Conservation (phyloP, 1,284 basidiomycete genomes). For the Tilletia caries region DNA sequence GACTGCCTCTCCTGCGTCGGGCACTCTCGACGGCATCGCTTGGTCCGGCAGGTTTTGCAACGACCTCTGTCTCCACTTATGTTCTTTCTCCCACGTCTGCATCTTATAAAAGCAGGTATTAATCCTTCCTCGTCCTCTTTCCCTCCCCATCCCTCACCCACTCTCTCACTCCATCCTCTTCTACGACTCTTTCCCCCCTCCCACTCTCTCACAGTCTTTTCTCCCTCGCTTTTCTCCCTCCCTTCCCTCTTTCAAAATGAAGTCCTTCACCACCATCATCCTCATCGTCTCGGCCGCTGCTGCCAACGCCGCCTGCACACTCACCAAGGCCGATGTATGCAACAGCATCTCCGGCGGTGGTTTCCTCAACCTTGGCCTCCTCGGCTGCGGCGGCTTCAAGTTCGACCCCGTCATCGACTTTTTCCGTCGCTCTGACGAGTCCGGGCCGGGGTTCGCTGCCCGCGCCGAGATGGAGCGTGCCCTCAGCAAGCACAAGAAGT, state of each 20-base stretch:
- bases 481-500: background rate
- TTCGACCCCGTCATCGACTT: slow-evolving; percentile 4
- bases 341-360: background rate
- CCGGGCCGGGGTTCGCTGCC: background rate
- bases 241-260: background rate
- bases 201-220: too few relatives aligned
- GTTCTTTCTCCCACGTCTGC: too few relatives aligned
- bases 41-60: too few relatives aligned
- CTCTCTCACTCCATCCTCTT: background rate
- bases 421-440: background rate
- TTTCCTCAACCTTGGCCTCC: background rate
- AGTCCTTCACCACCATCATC: slow-evolving; percentile 2
- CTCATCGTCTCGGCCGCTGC: slow-evolving; percentile 9
- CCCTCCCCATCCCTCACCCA: background rate
- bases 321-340: slow-evolving; percentile 1
- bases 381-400: background rate
- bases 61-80: too few relatives aligned
- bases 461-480: slow-evolving; percentile 9
- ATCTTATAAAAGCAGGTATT: too few relatives aligned
- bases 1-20: too few relatives aligned
- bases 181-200: background rate
- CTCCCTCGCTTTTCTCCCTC: too few relatives aligned
- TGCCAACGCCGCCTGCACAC: background rate
- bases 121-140: too few relatives aligned
- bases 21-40: too few relatives aligned